These are phyloP conservation scores for Candida oleophila DNA, from an alignment of 805 yeast genomes.

Conservation along the genomic window DNA sequence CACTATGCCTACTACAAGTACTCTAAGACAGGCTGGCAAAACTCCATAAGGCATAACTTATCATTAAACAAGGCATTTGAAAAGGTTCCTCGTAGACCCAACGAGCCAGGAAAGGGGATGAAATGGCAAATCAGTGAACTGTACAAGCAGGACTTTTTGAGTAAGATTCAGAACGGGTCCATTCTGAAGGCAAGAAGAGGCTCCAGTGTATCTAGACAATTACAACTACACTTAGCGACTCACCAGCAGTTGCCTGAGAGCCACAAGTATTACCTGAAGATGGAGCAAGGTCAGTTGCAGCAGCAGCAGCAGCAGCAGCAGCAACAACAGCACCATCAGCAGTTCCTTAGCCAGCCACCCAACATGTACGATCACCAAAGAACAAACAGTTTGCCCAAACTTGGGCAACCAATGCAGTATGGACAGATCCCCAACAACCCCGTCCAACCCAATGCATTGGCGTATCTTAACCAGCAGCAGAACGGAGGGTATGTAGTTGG, in stretches of 20 bases:
- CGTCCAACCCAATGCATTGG: constrained; percentile 21
- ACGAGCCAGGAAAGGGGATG: constrained; percentile 99
- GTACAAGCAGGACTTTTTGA: constrained; percentile 80
- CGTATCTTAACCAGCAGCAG: constrained; percentile 13
- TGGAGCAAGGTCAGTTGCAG: constrained; percentile 10
- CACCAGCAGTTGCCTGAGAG: constrained; percentile 54
- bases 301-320: constrained; percentile 16
- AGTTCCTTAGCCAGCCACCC: constrained; percentile 3
- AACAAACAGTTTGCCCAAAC: constrained; percentile 17
- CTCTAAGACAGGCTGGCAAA: constrained; percentile 97
- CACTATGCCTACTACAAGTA: constrained; percentile 90
- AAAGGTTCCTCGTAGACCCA: constrained; percentile 91
- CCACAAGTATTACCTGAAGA: constrained; percentile 25
- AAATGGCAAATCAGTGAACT: constrained; percentile 94
- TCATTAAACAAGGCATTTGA: constrained; percentile 96
- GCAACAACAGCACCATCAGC: constrained; percentile 9
- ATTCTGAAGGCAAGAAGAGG: constrained; percentile 76
- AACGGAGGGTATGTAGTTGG: neutral
- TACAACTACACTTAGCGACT: constrained; percentile 70
- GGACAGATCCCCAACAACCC: constrained; percentile 15
- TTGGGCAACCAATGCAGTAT: constrained; percentile 18
- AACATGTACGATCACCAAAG: constrained; percentile 13
- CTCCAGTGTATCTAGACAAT: constrained; percentile 74
- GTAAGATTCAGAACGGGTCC: constrained; percentile 75
- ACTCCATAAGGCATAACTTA: constrained; percentile 91